phyloP scores from a whole-genome alignment of 2,329 filamentous ascomycete genomes.

The Fusarium stilboides region DNA sequence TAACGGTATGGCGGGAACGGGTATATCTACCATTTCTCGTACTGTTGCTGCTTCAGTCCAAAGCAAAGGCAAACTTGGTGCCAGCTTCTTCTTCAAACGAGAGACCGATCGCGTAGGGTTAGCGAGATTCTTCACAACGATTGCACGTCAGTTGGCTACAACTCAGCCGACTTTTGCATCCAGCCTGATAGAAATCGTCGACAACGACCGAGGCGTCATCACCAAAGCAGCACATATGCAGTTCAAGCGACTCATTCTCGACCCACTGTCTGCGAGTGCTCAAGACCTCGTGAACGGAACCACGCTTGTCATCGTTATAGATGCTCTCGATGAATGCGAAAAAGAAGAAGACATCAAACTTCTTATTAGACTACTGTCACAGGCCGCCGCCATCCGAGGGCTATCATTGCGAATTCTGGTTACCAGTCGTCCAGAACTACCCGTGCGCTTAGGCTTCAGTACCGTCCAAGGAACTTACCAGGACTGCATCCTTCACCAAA shows the following conservation, averaged over 20 bases:
- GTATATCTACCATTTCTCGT: constrained; percentile 4
- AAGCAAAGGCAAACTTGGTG: neutral
- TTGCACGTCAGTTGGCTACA: too few species aligned
- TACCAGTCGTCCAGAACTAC: constrained; percentile 1
- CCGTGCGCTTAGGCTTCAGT: neutral
- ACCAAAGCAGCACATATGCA: neutral
- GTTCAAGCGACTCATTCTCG: neutral
- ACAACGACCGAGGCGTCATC: neutral
- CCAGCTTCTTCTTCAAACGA: constrained; percentile 3
- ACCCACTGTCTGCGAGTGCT: neutral
- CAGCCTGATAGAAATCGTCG: neutral
- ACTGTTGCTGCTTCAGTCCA: neutral
- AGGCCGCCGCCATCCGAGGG: neutral
- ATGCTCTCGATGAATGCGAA: neutral
- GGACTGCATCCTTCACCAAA: neutral
- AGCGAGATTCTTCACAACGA: neutral
- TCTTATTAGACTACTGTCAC: neutral
- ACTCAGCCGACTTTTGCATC: neutral
- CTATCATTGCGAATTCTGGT: neutral
- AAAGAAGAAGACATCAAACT: neutral
- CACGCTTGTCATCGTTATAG: neutral
- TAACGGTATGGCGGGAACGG: constrained; percentile 5
- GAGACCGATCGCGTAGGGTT: neutral
- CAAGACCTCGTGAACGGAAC: neutral
- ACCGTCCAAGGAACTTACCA: neutral